Percentiles rank a stretch among this genome's conserved stretches.
phyloP scores from a whole-genome alignment of 495 filamentous ascomycete genomes.

The Aspergillus incahuasiensis region DNA sequence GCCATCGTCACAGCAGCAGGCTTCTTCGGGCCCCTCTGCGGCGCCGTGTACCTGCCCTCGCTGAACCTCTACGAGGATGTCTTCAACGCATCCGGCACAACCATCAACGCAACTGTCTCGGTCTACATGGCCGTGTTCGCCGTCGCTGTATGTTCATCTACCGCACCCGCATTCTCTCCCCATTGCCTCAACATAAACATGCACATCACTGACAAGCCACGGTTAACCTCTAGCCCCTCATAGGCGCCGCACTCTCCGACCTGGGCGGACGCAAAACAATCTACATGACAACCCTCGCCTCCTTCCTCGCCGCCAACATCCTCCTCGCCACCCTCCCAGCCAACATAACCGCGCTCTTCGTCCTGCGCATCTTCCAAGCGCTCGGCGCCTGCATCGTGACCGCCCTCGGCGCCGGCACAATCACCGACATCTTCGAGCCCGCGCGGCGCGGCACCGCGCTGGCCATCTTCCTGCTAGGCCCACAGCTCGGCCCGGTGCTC shows the following conservation, averaged over 20 bases:
- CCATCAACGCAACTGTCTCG: constrained; percentile 29
- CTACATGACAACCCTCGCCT: constrained; percentile 21
- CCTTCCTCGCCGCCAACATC: constrained; percentile 26
- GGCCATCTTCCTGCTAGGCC: constrained; percentile 25
- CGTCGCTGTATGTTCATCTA: constrained; percentile 14
- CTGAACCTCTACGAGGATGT: constrained; percentile 18
- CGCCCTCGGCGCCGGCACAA: constrained; percentile 28
- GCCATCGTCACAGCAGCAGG: constrained; percentile 23
- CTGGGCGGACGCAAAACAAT: constrained; percentile 21
- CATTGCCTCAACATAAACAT: too few species aligned
- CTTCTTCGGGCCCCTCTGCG: constrained; percentile 27
- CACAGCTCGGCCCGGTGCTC: constrained; percentile 30
- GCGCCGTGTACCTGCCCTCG: constrained; percentile 28
- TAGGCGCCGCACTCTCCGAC: constrained; percentile 21
- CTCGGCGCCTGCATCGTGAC: constrained; percentile 24
- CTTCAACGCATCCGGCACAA: constrained; percentile 18
- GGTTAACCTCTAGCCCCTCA: constrained; percentile 21
- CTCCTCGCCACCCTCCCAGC: constrained; percentile 25
- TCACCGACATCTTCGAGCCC: constrained; percentile 27
- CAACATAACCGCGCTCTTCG: constrained; percentile 21
- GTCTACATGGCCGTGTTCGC: constrained; percentile 31
- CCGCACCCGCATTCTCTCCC: background rate
- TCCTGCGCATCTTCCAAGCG: constrained; percentile 25
- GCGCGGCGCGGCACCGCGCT: constrained; percentile 20
- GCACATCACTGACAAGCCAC: background rate